Conservation (phyloP, 208 protist species). For the Herpetomonas samuelpessoai region DNA sequence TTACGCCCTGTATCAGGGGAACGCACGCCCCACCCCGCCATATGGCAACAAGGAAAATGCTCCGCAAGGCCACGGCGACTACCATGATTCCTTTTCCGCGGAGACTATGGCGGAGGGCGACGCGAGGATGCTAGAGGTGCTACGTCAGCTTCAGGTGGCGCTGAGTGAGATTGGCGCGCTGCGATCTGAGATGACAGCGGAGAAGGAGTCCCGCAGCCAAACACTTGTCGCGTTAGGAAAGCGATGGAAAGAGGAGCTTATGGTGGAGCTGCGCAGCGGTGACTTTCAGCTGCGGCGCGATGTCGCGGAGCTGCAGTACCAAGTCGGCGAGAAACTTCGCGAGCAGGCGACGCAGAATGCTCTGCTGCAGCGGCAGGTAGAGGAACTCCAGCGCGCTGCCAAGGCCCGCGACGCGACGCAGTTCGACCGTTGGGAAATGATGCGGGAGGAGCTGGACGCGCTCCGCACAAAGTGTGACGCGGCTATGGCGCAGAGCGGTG, state of each 20-base stretch:
- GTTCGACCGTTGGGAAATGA: conserved; percentile 43
- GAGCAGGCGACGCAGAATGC: conserved; percentile 28
- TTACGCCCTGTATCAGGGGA: no score
- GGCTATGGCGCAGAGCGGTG: conserved; percentile 39
- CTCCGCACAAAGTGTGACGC: conserved; percentile 46
- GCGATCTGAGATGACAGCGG: conserved; percentile 49
- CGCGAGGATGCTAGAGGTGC: conserved; percentile 29
- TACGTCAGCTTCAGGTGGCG: conserved; percentile 51
- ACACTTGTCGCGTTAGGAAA: conserved; percentile 48
- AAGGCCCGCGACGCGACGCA: conserved; percentile 36
- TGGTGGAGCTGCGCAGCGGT: conserved; percentile 60
- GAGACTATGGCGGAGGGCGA: background rate
- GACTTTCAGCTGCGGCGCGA: conserved; percentile 45
- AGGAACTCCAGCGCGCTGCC: conserved; percentile 34
- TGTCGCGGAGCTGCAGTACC: conserved; percentile 43
- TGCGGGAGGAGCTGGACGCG: conserved; percentile 61
- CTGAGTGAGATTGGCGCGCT: conserved; percentile 61
- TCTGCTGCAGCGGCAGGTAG: conserved; percentile 47
- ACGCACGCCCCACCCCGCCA: no score
- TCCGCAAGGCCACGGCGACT: no score
- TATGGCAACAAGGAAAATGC: conserved; percentile 1
- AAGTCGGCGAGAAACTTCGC: conserved; percentile 27
- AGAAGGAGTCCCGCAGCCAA: conserved; percentile 61
- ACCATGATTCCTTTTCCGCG: no score
- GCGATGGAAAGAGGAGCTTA: conserved; percentile 75